Evolutionary conservation across 2,329 filamentous ascomycete genomes (phyloP).

Genomic region (Emergomyces orientalis): DNA sequence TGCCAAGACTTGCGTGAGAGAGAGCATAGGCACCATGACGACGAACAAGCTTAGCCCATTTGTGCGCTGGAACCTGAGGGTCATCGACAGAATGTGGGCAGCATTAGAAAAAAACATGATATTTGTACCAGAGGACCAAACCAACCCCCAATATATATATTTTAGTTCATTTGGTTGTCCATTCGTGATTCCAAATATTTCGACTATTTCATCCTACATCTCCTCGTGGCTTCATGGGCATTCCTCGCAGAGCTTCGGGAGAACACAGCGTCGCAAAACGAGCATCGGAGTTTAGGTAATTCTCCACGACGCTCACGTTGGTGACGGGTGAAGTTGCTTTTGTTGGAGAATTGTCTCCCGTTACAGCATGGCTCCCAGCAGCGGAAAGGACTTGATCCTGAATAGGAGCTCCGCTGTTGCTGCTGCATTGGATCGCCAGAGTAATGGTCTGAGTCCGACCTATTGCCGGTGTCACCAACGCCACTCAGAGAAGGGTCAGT

Average conservation of each 20-base stretch:
- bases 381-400: background rate
- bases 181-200: too few species aligned
- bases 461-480: background rate
- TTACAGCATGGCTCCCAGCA: constrained; percentile 6
- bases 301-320: background rate
- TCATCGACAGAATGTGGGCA: too few species aligned
- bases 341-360: constrained; percentile 4
- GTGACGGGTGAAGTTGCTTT: constrained; percentile 5
- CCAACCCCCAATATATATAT: background rate
- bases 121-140: background rate
- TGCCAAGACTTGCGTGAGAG: background rate
- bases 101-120: background rate
- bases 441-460: too few species aligned
- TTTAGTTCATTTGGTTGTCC: too few species aligned
- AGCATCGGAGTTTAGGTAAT: constrained; percentile 1
- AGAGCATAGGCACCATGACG: too few species aligned
- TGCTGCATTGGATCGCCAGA: background rate
- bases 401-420: background rate
- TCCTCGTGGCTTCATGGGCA: constrained; percentile 2
- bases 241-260: constrained; percentile 1
- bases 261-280: constrained; percentile 1
- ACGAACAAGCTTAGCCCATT: too few species aligned
- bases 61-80: too few species aligned
- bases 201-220: background rate
- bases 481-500: background rate